Percentiles rank a stretch among this genome's conserved stretches.
phyloP scores from a whole-genome alignment of 2,329 filamentous ascomycete genomes.

The Monilinia fructicola region DNA sequence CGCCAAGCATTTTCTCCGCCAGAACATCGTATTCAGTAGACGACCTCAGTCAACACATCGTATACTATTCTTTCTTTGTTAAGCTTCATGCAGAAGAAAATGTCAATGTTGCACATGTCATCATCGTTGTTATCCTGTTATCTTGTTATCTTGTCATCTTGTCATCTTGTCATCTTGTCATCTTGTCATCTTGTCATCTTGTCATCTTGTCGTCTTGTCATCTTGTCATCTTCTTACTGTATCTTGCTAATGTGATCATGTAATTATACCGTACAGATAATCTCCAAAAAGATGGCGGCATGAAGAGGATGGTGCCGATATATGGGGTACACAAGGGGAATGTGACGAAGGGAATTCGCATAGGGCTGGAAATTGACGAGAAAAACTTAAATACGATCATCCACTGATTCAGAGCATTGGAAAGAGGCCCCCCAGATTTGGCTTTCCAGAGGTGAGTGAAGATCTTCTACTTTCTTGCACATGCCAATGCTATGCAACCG shows the following conservation, averaged over 20 bases:
- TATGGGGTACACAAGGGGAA: background rate
- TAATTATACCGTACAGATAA: background rate
- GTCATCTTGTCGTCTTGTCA: background rate
- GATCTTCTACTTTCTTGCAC: background rate
- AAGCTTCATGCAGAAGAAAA: background rate
- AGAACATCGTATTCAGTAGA: background rate
- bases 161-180: background rate
- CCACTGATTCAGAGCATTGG: no score
- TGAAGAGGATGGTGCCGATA: background rate
- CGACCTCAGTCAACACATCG: background rate
- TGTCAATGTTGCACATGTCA: background rate
- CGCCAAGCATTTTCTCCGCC: background rate
- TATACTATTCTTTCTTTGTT: background rate
- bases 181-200: background rate
- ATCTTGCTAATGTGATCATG: background rate
- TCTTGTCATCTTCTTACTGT: background rate
- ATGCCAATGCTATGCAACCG: background rate
- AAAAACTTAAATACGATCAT: background rate
- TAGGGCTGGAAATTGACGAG: background rate
- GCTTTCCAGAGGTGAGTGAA: background rate
- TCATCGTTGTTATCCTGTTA: background rate
- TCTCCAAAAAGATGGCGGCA: background rate
- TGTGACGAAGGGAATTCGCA: background rate
- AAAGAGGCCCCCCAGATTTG: no score
- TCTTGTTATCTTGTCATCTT: background rate